A percentile compares a stretch with the other conserved stretches of the same genome.
These are phyloP conservation scores for Aeschynomene evenia DNA, from an alignment of 306 rosid genomes.

Conservation along the genomic window DNA sequence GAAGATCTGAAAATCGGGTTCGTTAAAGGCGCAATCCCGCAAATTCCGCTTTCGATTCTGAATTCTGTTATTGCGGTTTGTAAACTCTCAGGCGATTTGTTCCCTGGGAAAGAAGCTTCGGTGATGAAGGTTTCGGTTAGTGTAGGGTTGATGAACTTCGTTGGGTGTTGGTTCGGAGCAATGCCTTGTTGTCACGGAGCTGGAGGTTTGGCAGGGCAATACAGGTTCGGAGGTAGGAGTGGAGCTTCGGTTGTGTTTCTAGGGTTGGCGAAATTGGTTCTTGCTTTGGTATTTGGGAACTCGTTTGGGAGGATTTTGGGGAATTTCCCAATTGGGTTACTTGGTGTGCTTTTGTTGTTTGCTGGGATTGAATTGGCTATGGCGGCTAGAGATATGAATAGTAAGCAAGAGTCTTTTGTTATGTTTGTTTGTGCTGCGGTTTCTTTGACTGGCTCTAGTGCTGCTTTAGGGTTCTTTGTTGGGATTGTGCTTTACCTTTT, in stretches of 20 bases:
- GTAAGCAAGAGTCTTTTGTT: constrained; percentile 65
- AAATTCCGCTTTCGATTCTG: constrained; percentile 65
- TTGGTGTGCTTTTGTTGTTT: constrained; percentile 70
- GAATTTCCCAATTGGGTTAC: constrained; percentile 58
- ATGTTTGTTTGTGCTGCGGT: constrained; percentile 83
- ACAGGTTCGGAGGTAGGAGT: constrained; percentile 78
- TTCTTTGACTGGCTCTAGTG: constrained; percentile 70
- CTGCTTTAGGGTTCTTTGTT: constrained; percentile 73
- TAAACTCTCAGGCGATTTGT: constrained; percentile 71
- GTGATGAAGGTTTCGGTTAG: constrained; percentile 64
- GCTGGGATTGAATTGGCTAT: constrained; percentile 75
- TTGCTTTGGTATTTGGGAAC: constrained; percentile 68
- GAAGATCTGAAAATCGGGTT: constrained; percentile 74
- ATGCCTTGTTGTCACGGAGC: constrained; percentile 93
- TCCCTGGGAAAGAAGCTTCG: constrained; percentile 72
- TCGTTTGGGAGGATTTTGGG: constrained; percentile 57
- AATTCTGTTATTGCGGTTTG: constrained; percentile 84
- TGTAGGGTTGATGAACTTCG: constrained; percentile 70
- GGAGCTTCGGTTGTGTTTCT: constrained; percentile 72
- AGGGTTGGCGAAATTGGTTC: constrained; percentile 55
- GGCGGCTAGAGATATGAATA: constrained; percentile 68
- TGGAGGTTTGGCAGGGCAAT: constrained; percentile 84
- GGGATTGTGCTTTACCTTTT: constrained; percentile 62
- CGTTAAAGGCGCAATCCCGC: constrained; percentile 68
- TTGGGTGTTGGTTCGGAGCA: constrained; percentile 91